Base-by-base conservation (phyloP, 306 rosid genomes). In the Glycine tomentella region DNA sequence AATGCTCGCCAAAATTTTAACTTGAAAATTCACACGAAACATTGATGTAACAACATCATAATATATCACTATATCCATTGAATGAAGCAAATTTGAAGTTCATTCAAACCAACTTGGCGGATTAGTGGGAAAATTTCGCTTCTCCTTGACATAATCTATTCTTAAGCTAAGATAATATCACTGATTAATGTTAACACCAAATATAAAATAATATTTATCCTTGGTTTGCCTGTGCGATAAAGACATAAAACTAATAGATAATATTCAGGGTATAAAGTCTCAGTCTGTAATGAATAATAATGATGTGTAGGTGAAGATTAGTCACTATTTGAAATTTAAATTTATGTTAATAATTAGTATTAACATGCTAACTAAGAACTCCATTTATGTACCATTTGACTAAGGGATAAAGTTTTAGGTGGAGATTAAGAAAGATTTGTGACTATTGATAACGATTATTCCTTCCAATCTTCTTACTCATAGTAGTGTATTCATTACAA, bases 401-500 rank as follows among this genome's bases (percentile, higher is more conserved):
- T 56, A 68, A 58, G 36, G 25, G 52, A 36, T 7, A 7, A 15
- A 51, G 61, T 50, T 56, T 86, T 86, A 81, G 86, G 91, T 86
- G 86, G 73, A n/a, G 92, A 90, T 82, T 76, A 74, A 34, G 93
- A 90, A 84, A 85, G 91, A 84, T 68, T 25, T 44, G 61, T 64
- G 86, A 82, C 86, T 51, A 52, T 34, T 72, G 80, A 82, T 72
- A 68, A 72, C 64, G 86, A 73, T 68, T 16, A 70, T 81, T 63
- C 38, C 15, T 5, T 31, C 75, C 25, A 7, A 46, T 44, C 52
- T n/a, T n/a, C n/a, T 56, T 16, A 0, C 45, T 14, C 51, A 3
- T 16, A 1, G 0, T 8, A 12, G 52, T 20, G 53, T 48, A 69
- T 69, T 56, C 45, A 25, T 16, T n/a, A 50, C 51, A 46, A 25